Conservation (phyloP, 108 stramenopile species). For the Discostella stelligeroides region DNA sequence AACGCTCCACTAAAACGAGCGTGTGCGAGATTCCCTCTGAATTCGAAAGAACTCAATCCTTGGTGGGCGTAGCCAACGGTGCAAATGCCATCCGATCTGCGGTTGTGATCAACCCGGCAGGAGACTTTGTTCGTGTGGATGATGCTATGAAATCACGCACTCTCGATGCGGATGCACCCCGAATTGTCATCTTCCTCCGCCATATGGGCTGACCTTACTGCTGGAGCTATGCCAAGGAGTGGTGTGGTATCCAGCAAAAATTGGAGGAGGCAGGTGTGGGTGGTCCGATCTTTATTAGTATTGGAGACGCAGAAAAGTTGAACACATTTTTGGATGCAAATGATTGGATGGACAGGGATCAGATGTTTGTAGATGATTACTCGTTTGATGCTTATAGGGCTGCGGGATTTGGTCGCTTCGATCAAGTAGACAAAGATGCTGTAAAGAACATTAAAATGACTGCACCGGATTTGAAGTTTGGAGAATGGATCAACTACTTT, state of each 20-base stretch:
- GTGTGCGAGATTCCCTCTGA: slow-evolving; percentile 31
- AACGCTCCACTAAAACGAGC: slow-evolving; percentile 1
- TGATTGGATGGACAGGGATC: slow-evolving; percentile 52
- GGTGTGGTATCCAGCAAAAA: slow-evolving; percentile 66
- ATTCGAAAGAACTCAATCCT: slow-evolving; percentile 22
- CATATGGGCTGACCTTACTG: slow-evolving; percentile 92
- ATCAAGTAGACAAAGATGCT: slow-evolving; percentile 58
- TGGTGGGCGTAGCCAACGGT: slow-evolving; percentile 26
- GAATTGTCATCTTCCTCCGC: slow-evolving; percentile 76
- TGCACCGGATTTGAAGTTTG: slow-evolving; percentile 59
- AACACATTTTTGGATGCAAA: slow-evolving; percentile 75
- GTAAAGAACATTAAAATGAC: slow-evolving; percentile 55
- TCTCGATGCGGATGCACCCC: slow-evolving; percentile 38
- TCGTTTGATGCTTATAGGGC: slow-evolving; percentile 70
- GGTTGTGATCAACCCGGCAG: slow-evolving; percentile 60
- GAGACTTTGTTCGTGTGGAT: slow-evolving; percentile 57
- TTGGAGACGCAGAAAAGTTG: slow-evolving; percentile 76
- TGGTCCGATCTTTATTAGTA: slow-evolving; percentile 80
- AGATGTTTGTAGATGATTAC: slow-evolving; percentile 77
- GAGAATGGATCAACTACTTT: slow-evolving; percentile 61
- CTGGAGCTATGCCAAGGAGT: slow-evolving; percentile 86
- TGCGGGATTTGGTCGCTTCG: slow-evolving; percentile 63
- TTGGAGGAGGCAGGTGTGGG: slow-evolving; percentile 34
- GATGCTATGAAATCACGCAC: slow-evolving; percentile 44
- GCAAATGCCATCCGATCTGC: slow-evolving; percentile 34